These are phyloP conservation scores for Ceratocystiopsis sp. DNA, from an alignment of 2,329 filamentous ascomycete genomes.

Conservation along the genomic window DNA sequence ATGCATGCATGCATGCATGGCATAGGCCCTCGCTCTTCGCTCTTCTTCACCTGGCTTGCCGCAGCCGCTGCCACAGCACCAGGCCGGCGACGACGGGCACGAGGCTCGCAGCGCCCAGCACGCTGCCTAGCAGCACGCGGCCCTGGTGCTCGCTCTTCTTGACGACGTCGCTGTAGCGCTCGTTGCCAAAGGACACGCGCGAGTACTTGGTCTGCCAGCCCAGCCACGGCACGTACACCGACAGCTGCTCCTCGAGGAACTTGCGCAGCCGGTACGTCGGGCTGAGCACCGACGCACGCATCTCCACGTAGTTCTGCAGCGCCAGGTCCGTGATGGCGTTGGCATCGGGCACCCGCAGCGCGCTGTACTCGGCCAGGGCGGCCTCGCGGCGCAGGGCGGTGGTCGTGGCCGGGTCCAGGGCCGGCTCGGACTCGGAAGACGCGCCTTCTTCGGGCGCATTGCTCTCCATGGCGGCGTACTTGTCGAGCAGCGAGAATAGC, in stretches of 20 bases:
- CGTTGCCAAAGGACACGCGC: constrained; percentile 83
- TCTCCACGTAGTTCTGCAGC: constrained; percentile 81
- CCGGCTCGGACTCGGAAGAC: constrained; percentile 22
- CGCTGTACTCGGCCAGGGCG: constrained; percentile 62
- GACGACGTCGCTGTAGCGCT: constrained; percentile 73
- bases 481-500: constrained; percentile 68
- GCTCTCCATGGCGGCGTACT: constrained; percentile 27
- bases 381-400: constrained; percentile 54
- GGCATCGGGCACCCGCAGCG: constrained; percentile 57
- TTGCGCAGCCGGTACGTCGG: constrained; percentile 68
- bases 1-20: no score
- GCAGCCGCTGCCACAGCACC: constrained; percentile 5
- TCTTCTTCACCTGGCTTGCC: neutral
- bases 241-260: constrained; percentile 68
- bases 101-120: constrained; percentile 18
- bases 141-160: constrained; percentile 53
- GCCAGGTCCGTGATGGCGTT: constrained; percentile 87
- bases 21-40: neutral
- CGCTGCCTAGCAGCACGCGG: constrained; percentile 32
- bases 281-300: constrained; percentile 72
- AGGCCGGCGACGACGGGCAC: constrained; percentile 8
- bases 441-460: constrained; percentile 7
- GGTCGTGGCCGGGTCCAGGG: constrained; percentile 37
- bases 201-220: constrained; percentile 91
- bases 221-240: constrained; percentile 53